phyloP scores from a whole-genome alignment of 1,284 basidiomycete genomes.

The Pseudozyma hubeiensis region DNA sequence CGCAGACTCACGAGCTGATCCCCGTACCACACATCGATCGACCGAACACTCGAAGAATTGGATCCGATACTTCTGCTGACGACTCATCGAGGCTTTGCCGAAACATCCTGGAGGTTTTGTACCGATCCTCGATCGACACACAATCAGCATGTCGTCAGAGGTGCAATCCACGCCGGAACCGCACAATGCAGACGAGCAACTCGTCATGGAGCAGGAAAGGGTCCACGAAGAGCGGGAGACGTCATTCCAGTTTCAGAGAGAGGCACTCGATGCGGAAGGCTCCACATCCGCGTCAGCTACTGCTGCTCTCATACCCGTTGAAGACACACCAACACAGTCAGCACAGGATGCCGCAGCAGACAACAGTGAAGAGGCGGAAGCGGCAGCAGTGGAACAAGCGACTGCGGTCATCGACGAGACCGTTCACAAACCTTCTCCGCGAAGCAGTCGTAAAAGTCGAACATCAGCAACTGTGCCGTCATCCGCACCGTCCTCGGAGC shows the following conservation, averaged over 20 bases:
- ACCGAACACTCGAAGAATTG: not conserved
- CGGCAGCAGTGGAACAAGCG: slow-evolving; percentile 5
- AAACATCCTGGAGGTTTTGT: not conserved
- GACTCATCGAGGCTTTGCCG: not conserved
- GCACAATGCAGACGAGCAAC: slow-evolving; percentile 39
- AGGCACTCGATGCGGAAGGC: slow-evolving; percentile 8
- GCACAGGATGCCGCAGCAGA: not conserved
- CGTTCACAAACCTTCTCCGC: slow-evolving; percentile 4
- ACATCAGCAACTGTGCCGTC: slow-evolving; percentile 8
- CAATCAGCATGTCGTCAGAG: slow-evolving; percentile 37
- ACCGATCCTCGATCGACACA: not conserved
- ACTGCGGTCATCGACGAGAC: slow-evolving; percentile 4
- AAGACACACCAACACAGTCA: not conserved
- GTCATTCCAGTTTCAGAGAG: slow-evolving; percentile 27
- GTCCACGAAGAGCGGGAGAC: slow-evolving; percentile 43
- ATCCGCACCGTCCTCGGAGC: slow-evolving; percentile 3
- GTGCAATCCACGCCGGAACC: slow-evolving; percentile 19
- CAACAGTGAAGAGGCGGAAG: slow-evolving; percentile 8
- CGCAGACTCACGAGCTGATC: too few relatives aligned
- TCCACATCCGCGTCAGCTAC: not conserved
- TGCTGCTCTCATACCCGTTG: not conserved
- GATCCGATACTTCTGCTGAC: not conserved
- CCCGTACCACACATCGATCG: too few relatives aligned
- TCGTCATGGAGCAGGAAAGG: slow-evolving; percentile 34
- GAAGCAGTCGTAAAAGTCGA: slow-evolving; percentile 17